A percentile compares a stretch with the other conserved stretches of the same genome.
phyloP scores from a whole-genome alignment of 179 eudicot species.

The Silene noctiflora region DNA sequence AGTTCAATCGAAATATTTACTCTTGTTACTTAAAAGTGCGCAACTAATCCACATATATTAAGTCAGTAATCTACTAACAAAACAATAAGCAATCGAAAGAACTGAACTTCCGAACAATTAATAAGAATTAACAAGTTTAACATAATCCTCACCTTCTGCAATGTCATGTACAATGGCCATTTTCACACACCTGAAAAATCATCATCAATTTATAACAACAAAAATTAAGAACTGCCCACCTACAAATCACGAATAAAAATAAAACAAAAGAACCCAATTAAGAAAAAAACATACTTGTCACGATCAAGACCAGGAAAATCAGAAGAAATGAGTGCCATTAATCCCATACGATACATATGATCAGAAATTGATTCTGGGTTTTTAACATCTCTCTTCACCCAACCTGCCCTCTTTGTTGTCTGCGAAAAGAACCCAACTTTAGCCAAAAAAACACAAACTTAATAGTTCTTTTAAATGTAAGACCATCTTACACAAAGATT shows the following conservation, averaged over 20 bases:
- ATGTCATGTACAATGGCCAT: slow-evolving; percentile 97
- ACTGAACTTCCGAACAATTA: background rate
- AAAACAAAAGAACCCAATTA: background rate
- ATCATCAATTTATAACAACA: background rate
- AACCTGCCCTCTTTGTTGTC: slow-evolving; percentile 92
- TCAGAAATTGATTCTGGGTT: slow-evolving; percentile 90
- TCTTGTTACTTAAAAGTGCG: background rate
- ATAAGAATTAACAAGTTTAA: background rate
- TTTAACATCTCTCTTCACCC: slow-evolving; percentile 60
- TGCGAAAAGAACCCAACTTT: slow-evolving; percentile 14
- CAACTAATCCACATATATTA: background rate
- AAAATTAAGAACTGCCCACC: slow-evolving; percentile 4
- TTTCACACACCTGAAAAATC: slow-evolving; percentile 68
- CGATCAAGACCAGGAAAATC: slow-evolving; percentile 85
- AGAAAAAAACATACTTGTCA: slow-evolving; percentile 51
- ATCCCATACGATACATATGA: slow-evolving; percentile 96
- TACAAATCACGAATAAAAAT: background rate
- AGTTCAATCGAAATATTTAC: too few species aligned
- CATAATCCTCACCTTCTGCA: slow-evolving; percentile 69
- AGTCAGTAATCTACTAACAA: background rate
- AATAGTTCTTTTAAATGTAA: too few species aligned
- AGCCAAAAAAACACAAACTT: background rate
- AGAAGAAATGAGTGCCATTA: slow-evolving; percentile 81
- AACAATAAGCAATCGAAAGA: slow-evolving; percentile 3
- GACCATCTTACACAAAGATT: too few species aligned